Evolutionary conservation across 1,284 basidiomycete genomes (phyloP).

Genomic region (Cutaneotrichosporon sp.): DNA sequence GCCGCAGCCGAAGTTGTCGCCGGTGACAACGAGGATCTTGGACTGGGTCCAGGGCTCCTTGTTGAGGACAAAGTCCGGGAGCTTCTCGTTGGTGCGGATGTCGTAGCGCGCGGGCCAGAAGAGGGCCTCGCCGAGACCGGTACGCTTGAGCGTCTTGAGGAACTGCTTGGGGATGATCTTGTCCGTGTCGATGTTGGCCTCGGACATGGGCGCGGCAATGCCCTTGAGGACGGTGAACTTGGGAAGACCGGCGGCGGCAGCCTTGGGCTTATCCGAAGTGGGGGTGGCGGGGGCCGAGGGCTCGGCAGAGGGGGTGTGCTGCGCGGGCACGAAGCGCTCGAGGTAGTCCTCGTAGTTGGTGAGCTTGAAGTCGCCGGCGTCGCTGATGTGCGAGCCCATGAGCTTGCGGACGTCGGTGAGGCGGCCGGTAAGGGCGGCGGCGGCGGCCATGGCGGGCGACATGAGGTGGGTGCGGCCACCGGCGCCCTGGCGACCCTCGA

Average conservation of each 20-base stretch:
- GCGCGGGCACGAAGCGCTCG: constrained; percentile 68
- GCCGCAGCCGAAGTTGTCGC: constrained; percentile 92
- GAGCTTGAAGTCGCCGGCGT: constrained; percentile 64
- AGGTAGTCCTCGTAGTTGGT: constrained; percentile 72
- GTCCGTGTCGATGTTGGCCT: constrained; percentile 93
- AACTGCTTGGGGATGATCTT: constrained; percentile 98
- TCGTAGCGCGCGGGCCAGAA: constrained; percentile 85
- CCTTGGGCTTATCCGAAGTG: constrained; percentile 57
- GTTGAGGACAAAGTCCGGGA: constrained; percentile 88
- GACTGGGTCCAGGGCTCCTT: constrained; percentile 76
- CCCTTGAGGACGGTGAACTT: constrained; percentile 82
- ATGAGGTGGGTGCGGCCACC: constrained; percentile 91
- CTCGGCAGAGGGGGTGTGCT: constrained; percentile 55
- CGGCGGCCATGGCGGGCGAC: constrained; percentile 94
- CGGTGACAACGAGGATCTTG: constrained; percentile 84
- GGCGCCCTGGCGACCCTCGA: constrained; percentile 88
- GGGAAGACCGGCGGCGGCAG: constrained; percentile 63
- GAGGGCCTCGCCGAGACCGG: constrained; percentile 83
- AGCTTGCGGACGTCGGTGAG: constrained; percentile 87
- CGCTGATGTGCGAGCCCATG: constrained; percentile 58
- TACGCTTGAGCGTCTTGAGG: constrained; percentile 91
- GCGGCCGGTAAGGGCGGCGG: constrained; percentile 85
- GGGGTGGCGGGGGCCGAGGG: constrained; percentile 62
- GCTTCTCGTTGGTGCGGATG: constrained; percentile 68
- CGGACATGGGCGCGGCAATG: constrained; percentile 83